Conservation (phyloP, 345 rosid genomes). For the rapeseed (Brassica napus) region Da-Ae NC_063438.1:20966501-20967000, state of each 20-base stretch:
- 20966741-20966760: neutral
- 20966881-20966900: constrained; percentile 93
- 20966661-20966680: neutral
- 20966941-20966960: constrained; percentile 10
- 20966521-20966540: constrained; percentile 79
- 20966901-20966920: constrained; percentile 96
- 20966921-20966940: constrained; percentile 76
- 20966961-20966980: constrained; percentile 9
- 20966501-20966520: constrained; percentile 95
- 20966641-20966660: constrained; percentile 32
- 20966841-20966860: constrained; percentile 80
- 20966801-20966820: constrained; percentile 53
- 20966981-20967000: neutral
- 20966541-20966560: constrained; percentile 71
- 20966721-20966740: too few species aligned
- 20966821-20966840: constrained; percentile 96
- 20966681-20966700: constrained; percentile 10
- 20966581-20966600: constrained; percentile 93
- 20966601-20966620: constrained; percentile 92
- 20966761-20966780: constrained; percentile 7
- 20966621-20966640: constrained; percentile 79
- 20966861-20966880: constrained; percentile 93
- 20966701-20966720: neutral
- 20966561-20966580: constrained; percentile 90
- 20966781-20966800: constrained; percentile 17